Conservation (phyloP, 2,329 filamentous ascomycete species). For the Talaromyces islandicus region DNA sequence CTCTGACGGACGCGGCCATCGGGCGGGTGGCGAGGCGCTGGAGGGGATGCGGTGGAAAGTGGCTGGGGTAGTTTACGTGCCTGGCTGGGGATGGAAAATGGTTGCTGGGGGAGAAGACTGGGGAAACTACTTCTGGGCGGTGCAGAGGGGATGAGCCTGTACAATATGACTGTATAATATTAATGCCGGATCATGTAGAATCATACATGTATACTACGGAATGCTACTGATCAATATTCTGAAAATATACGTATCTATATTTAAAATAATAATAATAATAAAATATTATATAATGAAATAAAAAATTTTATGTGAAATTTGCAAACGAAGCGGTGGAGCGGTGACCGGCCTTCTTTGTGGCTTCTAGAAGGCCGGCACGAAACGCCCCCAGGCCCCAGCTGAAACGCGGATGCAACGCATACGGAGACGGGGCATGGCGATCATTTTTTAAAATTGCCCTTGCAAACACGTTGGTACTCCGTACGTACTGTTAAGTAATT, state of each 20-base stretch:
- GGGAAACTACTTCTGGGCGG: constrained; percentile 94
- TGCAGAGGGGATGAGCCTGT: constrained; percentile 49
- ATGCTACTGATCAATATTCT: neutral
- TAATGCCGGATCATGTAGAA: too few species aligned
- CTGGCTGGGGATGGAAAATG: constrained; percentile 70
- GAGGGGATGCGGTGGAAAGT: constrained; percentile 53
- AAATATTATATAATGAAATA: too few species aligned
- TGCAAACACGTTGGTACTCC: too few species aligned
- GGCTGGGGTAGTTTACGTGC: constrained; percentile 84
- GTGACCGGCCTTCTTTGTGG: neutral
- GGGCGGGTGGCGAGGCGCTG: constrained; percentile 20
- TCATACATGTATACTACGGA: too few species aligned
- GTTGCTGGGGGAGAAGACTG: constrained; percentile 74
- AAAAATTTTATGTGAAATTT: too few species aligned
- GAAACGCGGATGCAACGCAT: neutral
- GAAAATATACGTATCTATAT: too few species aligned
- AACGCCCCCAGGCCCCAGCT: neutral
- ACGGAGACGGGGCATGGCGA: neutral
- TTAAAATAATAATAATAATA: too few species aligned
- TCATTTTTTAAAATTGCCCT: neutral
- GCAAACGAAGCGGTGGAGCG: neutral
- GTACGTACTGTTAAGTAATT: neutral
- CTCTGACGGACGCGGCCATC: constrained; percentile 32
- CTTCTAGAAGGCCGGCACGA: constrained; percentile 1
- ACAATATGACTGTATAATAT: neutral